Base-by-base conservation (phyloP, 805 yeast species). In the Saccharomycopsis sp. region DNA sequence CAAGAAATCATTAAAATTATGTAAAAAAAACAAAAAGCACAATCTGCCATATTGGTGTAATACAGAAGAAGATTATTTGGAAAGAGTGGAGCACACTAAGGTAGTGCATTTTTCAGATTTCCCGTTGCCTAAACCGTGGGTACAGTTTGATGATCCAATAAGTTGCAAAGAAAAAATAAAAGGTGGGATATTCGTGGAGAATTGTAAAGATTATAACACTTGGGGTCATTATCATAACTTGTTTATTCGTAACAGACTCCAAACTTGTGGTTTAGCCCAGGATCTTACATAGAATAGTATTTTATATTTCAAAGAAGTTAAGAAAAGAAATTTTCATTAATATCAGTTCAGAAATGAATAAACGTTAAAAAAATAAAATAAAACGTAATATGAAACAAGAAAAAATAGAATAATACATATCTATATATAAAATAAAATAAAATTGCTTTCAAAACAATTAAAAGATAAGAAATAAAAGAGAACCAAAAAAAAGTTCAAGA, bases 51-150 rank as follows among this genome's bases (percentile, higher is more conserved):
- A 47, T 32, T 47, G 53, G 51, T 50, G 51, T 38, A 24, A 45
- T 21, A 31, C 27, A 3, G 45, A 44, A 20, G 37, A 35, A 22
- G 46, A 31, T 33, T 50, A 37, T 70, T 59, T 11, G 48, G 61
- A 5, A 49, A 54, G 4, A 57, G 19, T 27, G 7, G 37, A 43
- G 6, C 22, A 40, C 7, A 58, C 71, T 4, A 72, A 70, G 53
- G 63, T 76, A 43, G 57, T 79, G 23, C 88, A 81, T 56, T 81
- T 75, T 57, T 74, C 82, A 2, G 88, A 81, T 55, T 68, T 71
- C 28, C 87, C 87, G 4, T 59, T 79, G 4, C 76, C 79, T 0
- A 80, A 81, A 54, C 87, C 86, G 3, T 80, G 87, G 87, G 56
- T 55, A 7, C 50, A 49, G 33, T 34, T 38, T 19, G 32, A 36